Conservation (phyloP, 345 rosid species). For the Aegle marmelos region DNA sequence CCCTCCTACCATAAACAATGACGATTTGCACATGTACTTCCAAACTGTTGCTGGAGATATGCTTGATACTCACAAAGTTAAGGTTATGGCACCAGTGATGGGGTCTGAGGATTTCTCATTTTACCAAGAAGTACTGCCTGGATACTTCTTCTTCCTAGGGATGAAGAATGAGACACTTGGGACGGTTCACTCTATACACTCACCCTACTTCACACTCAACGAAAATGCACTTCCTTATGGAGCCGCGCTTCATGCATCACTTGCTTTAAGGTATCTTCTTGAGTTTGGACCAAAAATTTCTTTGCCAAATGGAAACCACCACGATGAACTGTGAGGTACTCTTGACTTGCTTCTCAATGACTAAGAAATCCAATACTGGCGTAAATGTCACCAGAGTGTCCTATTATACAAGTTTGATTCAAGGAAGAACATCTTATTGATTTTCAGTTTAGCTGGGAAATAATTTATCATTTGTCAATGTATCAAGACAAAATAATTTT, state of each 20-base stretch:
- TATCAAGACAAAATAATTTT: conserved; percentile 3
- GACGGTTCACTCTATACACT: conserved; percentile 39
- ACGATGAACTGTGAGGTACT: conserved; percentile 59
- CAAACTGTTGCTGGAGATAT: conserved; percentile 49
- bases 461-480: not conserved
- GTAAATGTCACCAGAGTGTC: not conserved
- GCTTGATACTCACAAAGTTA: conserved; percentile 55
- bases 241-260: conserved; percentile 86
- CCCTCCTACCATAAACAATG: conserved; percentile 68
- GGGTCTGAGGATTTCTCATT: conserved; percentile 91
- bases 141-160: conserved; percentile 66
- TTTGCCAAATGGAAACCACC: conserved; percentile 20
- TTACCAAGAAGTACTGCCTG: conserved; percentile 74
- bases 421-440: not conserved
- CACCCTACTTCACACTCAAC: conserved; percentile 59
- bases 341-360: not conserved
- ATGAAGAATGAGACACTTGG: conserved; percentile 49
- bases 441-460: not conserved
- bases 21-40: conserved; percentile 56
- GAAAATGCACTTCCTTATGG: conserved; percentile 82
- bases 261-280: conserved; percentile 64
- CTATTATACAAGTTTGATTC: not conserved
- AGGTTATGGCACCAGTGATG: conserved; percentile 67
- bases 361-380: not conserved
- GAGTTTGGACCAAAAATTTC: conserved; percentile 29